Evolutionary conservation across 2,329 filamentous ascomycete genomes (phyloP).

Genomic region (Colletotrichum sp.): DNA sequence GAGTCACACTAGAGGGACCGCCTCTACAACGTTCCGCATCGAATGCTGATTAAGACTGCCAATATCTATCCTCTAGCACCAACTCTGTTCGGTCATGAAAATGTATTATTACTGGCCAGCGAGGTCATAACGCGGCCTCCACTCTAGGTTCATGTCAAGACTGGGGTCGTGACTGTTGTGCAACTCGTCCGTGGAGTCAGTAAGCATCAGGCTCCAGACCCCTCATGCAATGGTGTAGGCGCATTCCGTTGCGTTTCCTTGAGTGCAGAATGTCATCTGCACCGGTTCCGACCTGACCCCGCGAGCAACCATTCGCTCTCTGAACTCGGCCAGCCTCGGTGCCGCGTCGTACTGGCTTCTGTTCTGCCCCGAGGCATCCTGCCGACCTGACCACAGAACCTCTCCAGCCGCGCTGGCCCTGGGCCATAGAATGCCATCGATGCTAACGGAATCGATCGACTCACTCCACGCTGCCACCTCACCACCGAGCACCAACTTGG

Average conservation of each 20-base stretch:
- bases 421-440: conserved; percentile 82
- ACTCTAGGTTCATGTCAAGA: neutral
- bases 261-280: conserved; percentile 76
- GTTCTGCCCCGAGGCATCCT: conserved; percentile 70
- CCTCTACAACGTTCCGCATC: neutral
- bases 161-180: neutral
- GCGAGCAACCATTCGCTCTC: conserved; percentile 74
- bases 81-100: neutral
- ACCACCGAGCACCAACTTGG: conserved; percentile 77
- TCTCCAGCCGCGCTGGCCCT: conserved; percentile 76
- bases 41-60: neutral
- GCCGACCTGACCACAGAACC: conserved; percentile 78
- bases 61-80: neutral
- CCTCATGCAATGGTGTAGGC: conserved; percentile 4
- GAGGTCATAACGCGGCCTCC: neutral
- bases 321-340: conserved; percentile 74
- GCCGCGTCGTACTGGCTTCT: conserved; percentile 73
- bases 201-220: neutral
- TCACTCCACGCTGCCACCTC: conserved; percentile 86
- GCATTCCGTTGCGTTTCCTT: conserved; percentile 48
- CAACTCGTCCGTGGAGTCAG: neutral
- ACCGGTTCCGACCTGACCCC: conserved; percentile 70
- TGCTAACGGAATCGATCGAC: conserved; percentile 74
- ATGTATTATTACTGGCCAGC: neutral
- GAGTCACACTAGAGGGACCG: neutral